These are phyloP conservation scores for Catharanthus roseus DNA, from an alignment of 257 asterid genomes.

Conservation along the genomic window DNA sequence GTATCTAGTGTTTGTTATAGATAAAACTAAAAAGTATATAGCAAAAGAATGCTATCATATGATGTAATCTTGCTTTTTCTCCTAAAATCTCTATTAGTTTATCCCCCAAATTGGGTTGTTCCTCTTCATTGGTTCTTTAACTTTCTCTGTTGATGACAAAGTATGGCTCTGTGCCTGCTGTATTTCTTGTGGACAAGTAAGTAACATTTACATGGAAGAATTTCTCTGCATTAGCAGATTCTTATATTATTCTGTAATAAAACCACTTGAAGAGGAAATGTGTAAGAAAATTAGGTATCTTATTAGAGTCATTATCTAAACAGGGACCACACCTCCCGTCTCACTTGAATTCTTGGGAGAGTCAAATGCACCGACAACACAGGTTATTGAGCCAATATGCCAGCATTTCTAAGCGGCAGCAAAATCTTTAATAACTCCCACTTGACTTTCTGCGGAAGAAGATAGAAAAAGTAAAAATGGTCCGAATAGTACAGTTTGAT, in stretches of 20 bases:
- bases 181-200: neutral
- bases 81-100: neutral
- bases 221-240: neutral
- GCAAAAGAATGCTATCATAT: slow-evolving; percentile 7
- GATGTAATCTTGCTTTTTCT: neutral
- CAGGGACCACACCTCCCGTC: too few relatives aligned
- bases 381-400: slow-evolving; percentile 19
- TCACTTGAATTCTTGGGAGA: neutral
- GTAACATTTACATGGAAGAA: too few relatives aligned
- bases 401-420: slow-evolving; percentile 17
- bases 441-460: neutral
- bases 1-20: slow-evolving; percentile 21
- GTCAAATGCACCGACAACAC: slow-evolving; percentile 7
- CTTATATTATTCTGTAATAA: too few relatives aligned
- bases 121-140: neutral
- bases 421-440: slow-evolving; percentile 10
- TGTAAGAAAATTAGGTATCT: neutral
- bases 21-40: slow-evolving; percentile 11
- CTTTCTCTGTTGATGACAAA: too few relatives aligned
- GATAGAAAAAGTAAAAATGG: too few relatives aligned
- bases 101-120: too few relatives aligned
- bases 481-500: too few relatives aligned
- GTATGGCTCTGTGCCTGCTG: too few relatives aligned
- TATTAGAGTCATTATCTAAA: neutral
- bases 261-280: too few relatives aligned